Evolutionary conservation across 2,329 filamentous ascomycete genomes (phyloP), one percentile per base, ranked within the genome.

Genomic region (Epichloe sibirici): DNA sequence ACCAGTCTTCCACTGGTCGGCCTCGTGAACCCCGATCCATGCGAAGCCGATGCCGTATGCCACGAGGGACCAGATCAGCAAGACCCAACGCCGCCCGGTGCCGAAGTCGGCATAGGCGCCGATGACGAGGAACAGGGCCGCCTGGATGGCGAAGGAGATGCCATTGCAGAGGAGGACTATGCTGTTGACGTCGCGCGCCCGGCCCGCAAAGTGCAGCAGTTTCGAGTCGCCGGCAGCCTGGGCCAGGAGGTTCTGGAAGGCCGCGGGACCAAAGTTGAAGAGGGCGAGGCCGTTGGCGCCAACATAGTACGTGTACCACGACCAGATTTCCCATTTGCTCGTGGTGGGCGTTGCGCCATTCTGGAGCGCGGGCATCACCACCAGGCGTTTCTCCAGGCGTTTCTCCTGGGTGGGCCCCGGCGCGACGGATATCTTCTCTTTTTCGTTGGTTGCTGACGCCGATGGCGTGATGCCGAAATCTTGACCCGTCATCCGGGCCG

Each of bases 91-190:
- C 12, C 80, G 69, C 66, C 82, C 83, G 12, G 74, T 74, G 3
- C 83, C 83, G 61, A 85, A 87, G 63, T 86, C 83, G 57, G 76
- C 75, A 56, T 75, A 76, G 0, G 71, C 71, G 51, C 76, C 77
- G 3, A 79, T 69, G 53, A 72, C 59, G 28, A 80, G 66, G 59
- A 80, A 78, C 5, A 80, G 60, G 7, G 78, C 72, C 31, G 81
- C 76, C 62, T 86, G 83, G 38, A 84, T 75, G 2, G 82, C 81
- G 61, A 87, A 87, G 15, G 76, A 81, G 52, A 86, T 79, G 51
- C 83, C 83, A 59, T 86, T 86, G 62, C 74, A 74, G 0, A 85
- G 69, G 7, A 86, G 69, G 4, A 86, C 79, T 51, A 86, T 81
- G 53, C 76, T 81, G 63, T 83, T 82, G 59, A 83, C 76, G n/a